Conservation (phyloP, 1,284 basidiomycete genomes). For the Irpex sp. region DNA sequence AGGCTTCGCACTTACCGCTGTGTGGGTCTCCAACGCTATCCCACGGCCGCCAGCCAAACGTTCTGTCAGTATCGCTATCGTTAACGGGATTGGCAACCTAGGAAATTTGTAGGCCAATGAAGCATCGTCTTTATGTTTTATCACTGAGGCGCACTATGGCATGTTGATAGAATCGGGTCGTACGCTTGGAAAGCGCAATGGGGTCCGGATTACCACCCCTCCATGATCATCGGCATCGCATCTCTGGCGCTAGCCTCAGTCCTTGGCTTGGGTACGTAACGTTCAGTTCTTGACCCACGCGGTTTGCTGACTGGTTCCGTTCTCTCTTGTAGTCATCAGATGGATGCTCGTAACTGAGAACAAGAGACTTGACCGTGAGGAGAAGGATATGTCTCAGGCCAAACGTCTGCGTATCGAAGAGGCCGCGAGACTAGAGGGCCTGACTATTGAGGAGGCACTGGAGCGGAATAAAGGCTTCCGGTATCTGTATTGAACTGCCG, state of each 20-base stretch:
- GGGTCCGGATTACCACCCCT: slow-evolving; percentile 46
- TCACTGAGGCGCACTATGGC: not conserved
- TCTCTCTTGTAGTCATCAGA: slow-evolving; percentile 38
- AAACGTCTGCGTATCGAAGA: slow-evolving; percentile 44
- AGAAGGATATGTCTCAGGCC: slow-evolving; percentile 38
- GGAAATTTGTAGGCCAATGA: slow-evolving; percentile 42
- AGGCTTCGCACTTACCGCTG: slow-evolving; percentile 68
- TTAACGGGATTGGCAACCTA: slow-evolving; percentile 49
- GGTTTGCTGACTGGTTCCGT: slow-evolving; percentile 6
- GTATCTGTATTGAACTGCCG: slow-evolving; percentile 41
- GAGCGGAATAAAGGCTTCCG: slow-evolving; percentile 48
- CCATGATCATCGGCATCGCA: slow-evolving; percentile 45
- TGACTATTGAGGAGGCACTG: slow-evolving; percentile 44
- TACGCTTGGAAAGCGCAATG: slow-evolving; percentile 47
- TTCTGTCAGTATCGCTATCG: slow-evolving; percentile 52
- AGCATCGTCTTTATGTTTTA: not conserved
- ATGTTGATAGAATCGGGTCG: slow-evolving; percentile 39
- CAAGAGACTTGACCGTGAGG: slow-evolving; percentile 41
- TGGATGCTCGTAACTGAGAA: slow-evolving; percentile 43
- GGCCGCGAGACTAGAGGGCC: slow-evolving; percentile 43
- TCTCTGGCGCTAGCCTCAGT: slow-evolving; percentile 33
- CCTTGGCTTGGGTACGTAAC: slow-evolving; percentile 36
- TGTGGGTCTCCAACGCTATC: slow-evolving; percentile 72
- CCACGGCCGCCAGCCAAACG: slow-evolving; percentile 72
- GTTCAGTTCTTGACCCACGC: not conserved